Conservation (phyloP, 2,329 filamentous ascomycete species). For the Dryadomyces quercivorus region DNA sequence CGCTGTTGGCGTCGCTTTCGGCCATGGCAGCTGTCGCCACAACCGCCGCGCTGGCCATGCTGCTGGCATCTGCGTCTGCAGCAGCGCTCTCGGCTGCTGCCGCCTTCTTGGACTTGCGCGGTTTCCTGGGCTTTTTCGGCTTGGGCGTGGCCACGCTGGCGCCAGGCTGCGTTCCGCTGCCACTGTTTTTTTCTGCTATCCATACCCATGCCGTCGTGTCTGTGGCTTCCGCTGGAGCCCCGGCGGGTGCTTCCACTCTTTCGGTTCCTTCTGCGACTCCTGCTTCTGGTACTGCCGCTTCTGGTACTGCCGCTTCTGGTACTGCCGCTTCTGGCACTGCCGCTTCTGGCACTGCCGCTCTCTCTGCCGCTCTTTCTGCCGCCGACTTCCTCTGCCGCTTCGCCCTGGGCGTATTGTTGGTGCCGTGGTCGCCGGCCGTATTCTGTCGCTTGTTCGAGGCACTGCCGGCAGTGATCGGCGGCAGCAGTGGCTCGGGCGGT, state of each 20-base stretch:
- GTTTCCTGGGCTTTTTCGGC: slow-evolving; percentile 4
- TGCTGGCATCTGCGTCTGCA: not conserved
- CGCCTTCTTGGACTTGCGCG: not conserved
- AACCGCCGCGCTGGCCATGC: not conserved
- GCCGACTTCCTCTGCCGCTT: slow-evolving; percentile 1
- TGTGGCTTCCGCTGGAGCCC: not conserved
- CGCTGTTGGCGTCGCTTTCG: not conserved
- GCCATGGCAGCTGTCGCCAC: not conserved
- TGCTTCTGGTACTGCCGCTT: not conserved
- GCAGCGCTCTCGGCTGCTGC: not conserved
- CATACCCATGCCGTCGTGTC: not conserved
- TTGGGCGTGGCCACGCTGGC: not conserved
- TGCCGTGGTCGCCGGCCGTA: not conserved
- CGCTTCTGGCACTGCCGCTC: not conserved
- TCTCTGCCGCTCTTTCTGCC: slow-evolving; percentile 1
- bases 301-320: not conserved
- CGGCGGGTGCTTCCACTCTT: not conserved
- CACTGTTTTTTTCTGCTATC: too few relatives aligned
- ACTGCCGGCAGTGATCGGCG: not conserved
- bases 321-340: not conserved
- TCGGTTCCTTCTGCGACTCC: not conserved
- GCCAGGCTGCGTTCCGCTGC: too few relatives aligned
- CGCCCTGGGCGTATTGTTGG: not conserved
- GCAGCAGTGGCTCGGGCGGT: slow-evolving; percentile 15
- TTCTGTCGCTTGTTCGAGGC: slow-evolving; percentile 6